Evolutionary conservation across 164 flowering plant genomes (phyloP).

Genomic region (Dillenia turbinata): DNA sequence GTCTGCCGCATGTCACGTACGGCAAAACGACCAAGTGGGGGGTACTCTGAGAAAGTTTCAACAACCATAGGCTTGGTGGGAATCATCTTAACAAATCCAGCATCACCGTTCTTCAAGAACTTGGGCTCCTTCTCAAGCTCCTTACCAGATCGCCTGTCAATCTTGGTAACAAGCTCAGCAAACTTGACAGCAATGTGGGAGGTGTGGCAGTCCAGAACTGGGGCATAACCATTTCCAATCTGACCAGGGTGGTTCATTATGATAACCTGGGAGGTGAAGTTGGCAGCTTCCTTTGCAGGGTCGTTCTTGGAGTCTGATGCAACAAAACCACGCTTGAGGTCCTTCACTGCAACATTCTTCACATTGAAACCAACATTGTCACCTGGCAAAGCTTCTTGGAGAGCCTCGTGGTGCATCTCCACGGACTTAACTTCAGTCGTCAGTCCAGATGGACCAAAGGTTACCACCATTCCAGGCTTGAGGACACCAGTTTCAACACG

Average conservation of each 20-base stretch:
- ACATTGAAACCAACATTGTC: slow-evolving; percentile 10
- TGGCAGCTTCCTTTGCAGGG: slow-evolving; percentile 22
- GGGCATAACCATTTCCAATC: slow-evolving; percentile 17
- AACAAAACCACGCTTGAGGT: slow-evolving; percentile 23
- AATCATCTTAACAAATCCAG: slow-evolving; percentile 1
- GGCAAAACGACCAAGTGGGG: slow-evolving; percentile 21
- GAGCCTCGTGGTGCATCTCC: slow-evolving; percentile 23
- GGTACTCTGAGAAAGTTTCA: slow-evolving; percentile 7
- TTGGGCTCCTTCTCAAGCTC: slow-evolving; percentile 28
- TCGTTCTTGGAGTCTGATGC: slow-evolving; percentile 25
- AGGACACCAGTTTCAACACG: slow-evolving; percentile 24
- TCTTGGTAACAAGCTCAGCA: slow-evolving; percentile 25
- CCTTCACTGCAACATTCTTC: slow-evolving; percentile 1
- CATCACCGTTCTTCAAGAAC: slow-evolving; percentile 17
- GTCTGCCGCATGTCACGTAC: slow-evolving; percentile 25
- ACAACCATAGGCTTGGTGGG: too few species aligned
- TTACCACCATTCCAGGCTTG: slow-evolving; percentile 10
- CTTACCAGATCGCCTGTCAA: slow-evolving; percentile 24
- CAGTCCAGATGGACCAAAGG: slow-evolving; percentile 19
- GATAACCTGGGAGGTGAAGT: slow-evolving; percentile 26
- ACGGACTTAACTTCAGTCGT: slow-evolving; percentile 27
- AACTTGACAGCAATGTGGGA: slow-evolving; percentile 28
- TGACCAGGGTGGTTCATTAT: slow-evolving; percentile 34
- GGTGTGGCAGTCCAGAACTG: slow-evolving; percentile 26
- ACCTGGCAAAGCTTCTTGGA: not conserved